Evolutionary conservation across 352 stramenopile genomes (phyloP).

Genomic region (Salisapilia sapeloensis): DNA sequence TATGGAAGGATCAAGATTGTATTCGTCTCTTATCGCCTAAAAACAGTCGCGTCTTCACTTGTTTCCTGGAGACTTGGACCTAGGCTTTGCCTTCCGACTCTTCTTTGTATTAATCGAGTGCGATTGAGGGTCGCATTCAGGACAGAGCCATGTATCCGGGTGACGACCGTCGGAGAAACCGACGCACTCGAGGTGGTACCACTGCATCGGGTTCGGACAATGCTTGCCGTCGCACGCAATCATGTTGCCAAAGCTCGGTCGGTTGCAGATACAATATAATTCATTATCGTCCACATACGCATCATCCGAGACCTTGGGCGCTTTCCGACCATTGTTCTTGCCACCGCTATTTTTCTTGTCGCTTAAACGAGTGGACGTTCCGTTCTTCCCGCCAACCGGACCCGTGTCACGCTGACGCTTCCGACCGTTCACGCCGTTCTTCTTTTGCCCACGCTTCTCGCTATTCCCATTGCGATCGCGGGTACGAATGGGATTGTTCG

Average conservation of each 20-base stretch:
- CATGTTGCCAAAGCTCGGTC: conserved; percentile 79
- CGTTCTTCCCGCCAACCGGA: no score
- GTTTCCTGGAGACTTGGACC: conserved; percentile 60
- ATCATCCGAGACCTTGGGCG: conserved; percentile 35
- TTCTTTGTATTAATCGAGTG: conserved; percentile 66
- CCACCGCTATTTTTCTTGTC: conserved; percentile 6
- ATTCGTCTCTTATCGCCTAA: conserved; percentile 2
- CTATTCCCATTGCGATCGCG: conserved; percentile 31
- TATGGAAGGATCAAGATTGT: no score
- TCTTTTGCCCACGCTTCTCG: conserved; percentile 53
- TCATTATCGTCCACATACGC: conserved; percentile 69
- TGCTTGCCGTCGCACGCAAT: conserved; percentile 81
- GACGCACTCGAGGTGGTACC: conserved; percentile 79
- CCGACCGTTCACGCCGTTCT: conserved; percentile 46
- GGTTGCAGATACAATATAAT: conserved; percentile 79
- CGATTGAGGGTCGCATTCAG: conserved; percentile 69
- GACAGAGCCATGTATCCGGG: conserved; percentile 75
- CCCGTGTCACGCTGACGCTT: conserved; percentile 51
- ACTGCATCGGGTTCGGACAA: conserved; percentile 74
- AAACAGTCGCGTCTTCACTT: conserved; percentile 15
- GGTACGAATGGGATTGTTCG: conserved; percentile 29
- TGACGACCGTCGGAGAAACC: conserved; percentile 63
- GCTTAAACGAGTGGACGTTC: no score
- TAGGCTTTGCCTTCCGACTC: conserved; percentile 72
- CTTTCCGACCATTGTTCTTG: conserved; percentile 22